A percentile compares a stretch with the other conserved stretches of the same genome.
phyloP scores from a whole-genome alignment of 228 moss, liverwort and hornwort genomes.

The Sphagnum magellanicum region DNA sequence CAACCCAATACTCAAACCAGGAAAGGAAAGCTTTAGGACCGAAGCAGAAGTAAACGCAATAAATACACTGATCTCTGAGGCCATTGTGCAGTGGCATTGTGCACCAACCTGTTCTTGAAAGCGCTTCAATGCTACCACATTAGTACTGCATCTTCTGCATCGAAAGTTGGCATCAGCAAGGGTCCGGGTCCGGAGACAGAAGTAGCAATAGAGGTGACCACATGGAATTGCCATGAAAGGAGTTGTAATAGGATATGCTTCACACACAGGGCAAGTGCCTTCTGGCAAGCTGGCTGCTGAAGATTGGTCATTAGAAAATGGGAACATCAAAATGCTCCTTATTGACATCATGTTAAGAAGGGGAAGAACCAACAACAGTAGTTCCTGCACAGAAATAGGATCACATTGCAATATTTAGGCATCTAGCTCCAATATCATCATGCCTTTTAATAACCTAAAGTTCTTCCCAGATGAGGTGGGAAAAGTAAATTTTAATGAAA shows the following conservation, averaged over 20 bases:
- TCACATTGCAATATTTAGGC: too few relatives aligned
- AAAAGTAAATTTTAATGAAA: neutral
- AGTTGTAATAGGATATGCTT: conserved; percentile 60
- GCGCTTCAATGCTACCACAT: conserved; percentile 76
- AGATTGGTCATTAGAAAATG: conserved; percentile 53
- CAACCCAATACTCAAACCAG: too few relatives aligned
- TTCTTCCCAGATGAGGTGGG: neutral
- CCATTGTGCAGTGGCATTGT: conserved; percentile 20
- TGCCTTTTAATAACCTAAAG: neutral
- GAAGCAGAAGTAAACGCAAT: too few relatives aligned
- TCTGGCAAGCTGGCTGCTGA: conserved; percentile 49
- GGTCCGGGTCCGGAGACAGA: conserved; percentile 82
- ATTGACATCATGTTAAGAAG: conserved; percentile 90
- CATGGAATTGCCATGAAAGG: conserved; percentile 82
- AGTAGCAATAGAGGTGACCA: conserved; percentile 88
- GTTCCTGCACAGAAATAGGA: conserved; percentile 47
- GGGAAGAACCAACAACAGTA: conserved; percentile 80
- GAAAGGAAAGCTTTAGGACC: too few relatives aligned
- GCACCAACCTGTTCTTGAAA: conserved; percentile 47
- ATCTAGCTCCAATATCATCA: neutral
- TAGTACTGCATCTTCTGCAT: conserved; percentile 63
- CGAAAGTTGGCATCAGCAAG: conserved; percentile 72
- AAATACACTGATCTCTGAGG: too few relatives aligned
- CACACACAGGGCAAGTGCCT: conserved; percentile 80
- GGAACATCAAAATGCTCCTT: conserved; percentile 63